Percentiles rank a stretch among this genome's conserved stretches.
These are phyloP conservation scores for Sugiyamaella xylanicola DNA, from an alignment of 1,139 yeast genomes.

Conservation along the genomic window DNA sequence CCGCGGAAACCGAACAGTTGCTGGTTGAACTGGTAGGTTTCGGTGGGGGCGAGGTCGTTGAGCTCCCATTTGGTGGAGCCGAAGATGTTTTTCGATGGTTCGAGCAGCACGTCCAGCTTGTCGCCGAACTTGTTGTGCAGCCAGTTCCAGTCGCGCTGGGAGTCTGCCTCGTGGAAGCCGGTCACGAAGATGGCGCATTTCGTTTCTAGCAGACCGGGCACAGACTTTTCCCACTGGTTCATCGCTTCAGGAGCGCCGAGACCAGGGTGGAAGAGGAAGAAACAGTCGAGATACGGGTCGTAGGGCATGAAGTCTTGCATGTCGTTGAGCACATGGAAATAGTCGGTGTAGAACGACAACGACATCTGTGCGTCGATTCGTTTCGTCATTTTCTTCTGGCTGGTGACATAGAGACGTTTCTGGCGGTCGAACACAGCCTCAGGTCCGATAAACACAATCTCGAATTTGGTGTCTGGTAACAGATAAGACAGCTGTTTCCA, in stretches of 20 bases:
- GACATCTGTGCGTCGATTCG: conserved; percentile 76
- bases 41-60: conserved; percentile 88
- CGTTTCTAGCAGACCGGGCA: conserved; percentile 85
- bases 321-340: conserved; percentile 86
- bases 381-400: conserved; percentile 65
- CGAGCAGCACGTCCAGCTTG: conserved; percentile 80
- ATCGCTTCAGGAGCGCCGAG: conserved; percentile 80
- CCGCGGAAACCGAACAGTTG: conserved; percentile 91
- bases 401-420: conserved; percentile 54
- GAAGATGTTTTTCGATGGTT: conserved; percentile 70
- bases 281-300: conserved; percentile 92
- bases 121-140: conserved; percentile 63
- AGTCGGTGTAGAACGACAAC: conserved; percentile 82
- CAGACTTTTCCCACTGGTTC: conserved; percentile 77
- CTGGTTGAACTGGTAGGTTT: conserved; percentile 89
- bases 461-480: conserved; percentile 80
- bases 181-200: conserved; percentile 91
- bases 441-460: conserved; percentile 91
- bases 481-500: conserved; percentile 93
- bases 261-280: conserved; percentile 95
- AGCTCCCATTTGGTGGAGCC: conserved; percentile 92
- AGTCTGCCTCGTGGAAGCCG: conserved; percentile 80
- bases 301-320: conserved; percentile 95
- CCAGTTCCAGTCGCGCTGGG: conserved; percentile 71
- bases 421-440: conserved; percentile 77